phyloP scores from a whole-genome alignment of 805 yeast genomes.

The Teunomyces aglyptinius region DNA sequence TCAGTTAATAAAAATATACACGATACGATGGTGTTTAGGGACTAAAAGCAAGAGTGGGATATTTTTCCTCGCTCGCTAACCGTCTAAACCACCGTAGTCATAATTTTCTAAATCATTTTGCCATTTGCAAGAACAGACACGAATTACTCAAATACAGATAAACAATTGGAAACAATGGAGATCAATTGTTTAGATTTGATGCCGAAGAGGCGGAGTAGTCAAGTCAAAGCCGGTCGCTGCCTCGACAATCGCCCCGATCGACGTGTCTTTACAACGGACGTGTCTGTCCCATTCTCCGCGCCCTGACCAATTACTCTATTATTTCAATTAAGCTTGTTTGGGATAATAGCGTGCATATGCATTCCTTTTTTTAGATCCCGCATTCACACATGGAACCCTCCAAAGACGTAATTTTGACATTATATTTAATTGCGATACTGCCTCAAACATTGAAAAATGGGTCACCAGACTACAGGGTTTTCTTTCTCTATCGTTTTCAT shows the following conservation, averaged over 20 bases:
- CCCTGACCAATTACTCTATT: background rate
- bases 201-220: background rate
- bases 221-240: background rate
- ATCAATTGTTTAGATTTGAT: background rate
- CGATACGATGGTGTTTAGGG: background rate
- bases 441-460: background rate
- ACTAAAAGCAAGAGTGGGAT: background rate
- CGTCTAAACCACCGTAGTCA: too few relatives aligned
- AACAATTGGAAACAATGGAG: background rate
- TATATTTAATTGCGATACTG: background rate
- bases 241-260: background rate
- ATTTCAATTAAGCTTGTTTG: background rate
- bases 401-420: background rate
- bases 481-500: background rate
- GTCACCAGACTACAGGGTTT: background rate
- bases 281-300: background rate
- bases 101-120: too few relatives aligned
- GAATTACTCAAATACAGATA: background rate
- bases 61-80: background rate
- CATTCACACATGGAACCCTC: slow-evolving; percentile 2
- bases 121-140: too few relatives aligned
- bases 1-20: background rate
- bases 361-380: background rate
- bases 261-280: background rate
- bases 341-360: slow-evolving; percentile 1